Percentiles rank a stretch among this genome's conserved stretches.
phyloP scores from a whole-genome alignment of 2,329 filamentous ascomycete genomes.

The Penicillium sp. region DNA sequence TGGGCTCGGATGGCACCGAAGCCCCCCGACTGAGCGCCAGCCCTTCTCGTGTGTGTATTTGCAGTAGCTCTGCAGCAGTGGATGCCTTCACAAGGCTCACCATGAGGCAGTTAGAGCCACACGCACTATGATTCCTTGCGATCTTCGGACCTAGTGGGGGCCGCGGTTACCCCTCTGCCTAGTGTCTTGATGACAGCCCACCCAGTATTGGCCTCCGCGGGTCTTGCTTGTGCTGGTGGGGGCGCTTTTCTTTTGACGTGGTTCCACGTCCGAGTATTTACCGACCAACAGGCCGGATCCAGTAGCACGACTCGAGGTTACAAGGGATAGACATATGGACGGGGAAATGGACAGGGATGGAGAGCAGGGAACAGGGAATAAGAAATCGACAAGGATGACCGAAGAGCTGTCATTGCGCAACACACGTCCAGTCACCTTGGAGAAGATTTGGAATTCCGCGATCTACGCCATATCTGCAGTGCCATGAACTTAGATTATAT shows the following conservation, averaged over 20 bases:
- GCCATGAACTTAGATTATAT: conserved; percentile 1
- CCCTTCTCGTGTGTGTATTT: neutral
- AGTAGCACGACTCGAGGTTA: neutral
- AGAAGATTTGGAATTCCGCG: neutral
- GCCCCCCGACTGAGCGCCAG: neutral
- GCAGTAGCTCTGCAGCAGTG: conserved; percentile 12
- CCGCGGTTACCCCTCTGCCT: neutral
- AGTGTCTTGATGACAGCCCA: neutral
- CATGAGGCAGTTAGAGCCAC: conserved; percentile 1
- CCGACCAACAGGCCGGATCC: neutral
- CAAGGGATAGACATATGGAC: neutral
- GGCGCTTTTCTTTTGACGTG: neutral
- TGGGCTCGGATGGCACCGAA: neutral
- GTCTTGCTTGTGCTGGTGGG: conserved; percentile 1
- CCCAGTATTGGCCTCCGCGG: neutral
- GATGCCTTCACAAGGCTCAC: conserved; percentile 9
- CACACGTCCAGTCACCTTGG: neutral
- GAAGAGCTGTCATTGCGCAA: neutral
- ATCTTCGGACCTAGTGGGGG: neutral
- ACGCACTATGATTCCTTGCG: neutral
- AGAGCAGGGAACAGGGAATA: neutral
- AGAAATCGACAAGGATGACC: neutral
- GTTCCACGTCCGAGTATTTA: neutral
- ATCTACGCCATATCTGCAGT: conserved; percentile 7
- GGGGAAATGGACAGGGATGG: neutral